Evolutionary conservation across 768 basidiomycete genomes (phyloP).

Genomic region (Leccinum incarnatum): DNA sequence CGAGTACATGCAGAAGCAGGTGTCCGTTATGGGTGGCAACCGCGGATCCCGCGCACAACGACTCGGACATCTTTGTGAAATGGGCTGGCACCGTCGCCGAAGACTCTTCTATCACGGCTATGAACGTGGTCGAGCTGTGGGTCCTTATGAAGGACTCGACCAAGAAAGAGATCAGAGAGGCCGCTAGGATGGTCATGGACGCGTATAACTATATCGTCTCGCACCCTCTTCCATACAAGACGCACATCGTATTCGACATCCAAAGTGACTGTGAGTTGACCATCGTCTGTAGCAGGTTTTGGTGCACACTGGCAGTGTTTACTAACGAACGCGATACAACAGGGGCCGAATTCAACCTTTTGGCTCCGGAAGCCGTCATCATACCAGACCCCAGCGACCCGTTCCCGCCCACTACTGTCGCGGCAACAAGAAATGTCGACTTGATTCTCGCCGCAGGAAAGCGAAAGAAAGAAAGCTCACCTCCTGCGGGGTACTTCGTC

Average conservation of each 20-base stretch:
- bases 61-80: neutral
- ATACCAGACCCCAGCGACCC: neutral
- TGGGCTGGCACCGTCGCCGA: neutral
- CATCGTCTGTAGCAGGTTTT: no score
- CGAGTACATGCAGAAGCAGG: neutral
- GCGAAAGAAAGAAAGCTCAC: neutral
- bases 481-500: neutral
- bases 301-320: neutral
- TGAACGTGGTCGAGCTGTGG: neutral
- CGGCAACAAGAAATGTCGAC: neutral
- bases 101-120: neutral
- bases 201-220: neutral
- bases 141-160: neutral
- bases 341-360: neutral
- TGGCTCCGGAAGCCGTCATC: neutral
- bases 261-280: neutral
- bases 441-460: no score
- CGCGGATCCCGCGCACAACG: neutral
- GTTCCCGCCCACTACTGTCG: neutral
- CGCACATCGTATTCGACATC: neutral
- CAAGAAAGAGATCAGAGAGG: neutral
- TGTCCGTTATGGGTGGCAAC: neutral
- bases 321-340: neutral
- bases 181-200: neutral
- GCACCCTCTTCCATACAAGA: neutral